A percentile compares a stretch with the other conserved stretches of the same genome.
These are phyloP conservation scores for Globisporangium mamillatum DNA, from an alignment of 352 stramenopile genomes.

Conservation along the genomic window DNA sequence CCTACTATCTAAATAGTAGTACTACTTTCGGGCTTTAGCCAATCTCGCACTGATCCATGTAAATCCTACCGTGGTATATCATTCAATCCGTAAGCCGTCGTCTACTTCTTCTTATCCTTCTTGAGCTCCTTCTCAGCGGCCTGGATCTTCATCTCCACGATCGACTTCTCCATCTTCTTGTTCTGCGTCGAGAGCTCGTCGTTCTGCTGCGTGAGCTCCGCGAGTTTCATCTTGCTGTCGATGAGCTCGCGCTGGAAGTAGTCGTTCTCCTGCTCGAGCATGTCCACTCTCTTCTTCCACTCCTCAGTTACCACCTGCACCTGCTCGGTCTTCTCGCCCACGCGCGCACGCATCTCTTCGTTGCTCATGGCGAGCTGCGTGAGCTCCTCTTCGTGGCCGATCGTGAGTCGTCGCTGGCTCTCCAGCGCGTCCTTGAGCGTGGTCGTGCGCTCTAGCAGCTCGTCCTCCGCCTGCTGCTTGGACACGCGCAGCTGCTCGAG, in stretches of 20 bases:
- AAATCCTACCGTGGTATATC: background rate
- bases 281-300: slow-evolving; percentile 30
- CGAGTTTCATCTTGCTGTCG: slow-evolving; percentile 81
- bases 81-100: background rate
- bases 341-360: slow-evolving; percentile 45
- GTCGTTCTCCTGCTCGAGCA: slow-evolving; percentile 74
- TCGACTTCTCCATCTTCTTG: slow-evolving; percentile 64
- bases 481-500: slow-evolving; percentile 41
- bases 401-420: slow-evolving; percentile 31
- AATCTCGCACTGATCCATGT: no score
- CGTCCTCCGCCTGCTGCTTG: slow-evolving; percentile 52
- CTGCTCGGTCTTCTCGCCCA: slow-evolving; percentile 37
- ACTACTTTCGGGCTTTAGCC: no score
- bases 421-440: slow-evolving; percentile 46
- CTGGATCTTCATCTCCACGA: slow-evolving; percentile 50
- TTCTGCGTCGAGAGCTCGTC: slow-evolving; percentile 62
- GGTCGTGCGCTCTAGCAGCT: slow-evolving; percentile 40
- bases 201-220: slow-evolving; percentile 67
- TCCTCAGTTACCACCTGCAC: slow-evolving; percentile 35
- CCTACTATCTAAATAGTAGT: no score
- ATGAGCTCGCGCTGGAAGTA: slow-evolving; percentile 84
- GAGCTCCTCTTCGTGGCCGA: slow-evolving; percentile 48
- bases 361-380: slow-evolving; percentile 41
- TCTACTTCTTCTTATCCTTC: slow-evolving; percentile 41
- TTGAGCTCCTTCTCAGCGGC: slow-evolving; percentile 36